These are phyloP conservation scores for Pisolithus microcarpus DNA, from an alignment of 768 basidiomycete species.

Conservation along the genomic window DNA sequence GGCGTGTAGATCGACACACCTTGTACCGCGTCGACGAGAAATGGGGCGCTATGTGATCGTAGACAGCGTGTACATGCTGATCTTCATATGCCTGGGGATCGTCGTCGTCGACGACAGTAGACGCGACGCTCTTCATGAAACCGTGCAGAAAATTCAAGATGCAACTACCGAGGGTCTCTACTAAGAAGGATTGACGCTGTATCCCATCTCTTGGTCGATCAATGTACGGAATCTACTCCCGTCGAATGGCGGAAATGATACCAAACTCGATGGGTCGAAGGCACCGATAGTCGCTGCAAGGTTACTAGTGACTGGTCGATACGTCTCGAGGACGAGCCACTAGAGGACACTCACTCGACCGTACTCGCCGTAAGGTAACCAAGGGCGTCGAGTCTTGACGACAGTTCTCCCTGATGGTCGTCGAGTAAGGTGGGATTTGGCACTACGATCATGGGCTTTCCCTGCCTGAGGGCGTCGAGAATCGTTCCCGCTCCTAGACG, in stretches of 20 bases:
- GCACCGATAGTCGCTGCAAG: constrained; percentile 48
- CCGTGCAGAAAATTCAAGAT: neutral
- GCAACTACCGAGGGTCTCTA: constrained; percentile 2
- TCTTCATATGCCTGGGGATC: constrained; percentile 60
- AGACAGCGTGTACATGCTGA: constrained; percentile 72
- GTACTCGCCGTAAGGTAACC: constrained; percentile 53
- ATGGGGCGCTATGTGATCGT: constrained; percentile 79
- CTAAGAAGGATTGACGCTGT: constrained; percentile 27
- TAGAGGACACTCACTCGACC: constrained; percentile 42
- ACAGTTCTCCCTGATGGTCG: constrained; percentile 90
- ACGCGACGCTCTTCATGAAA: constrained; percentile 29
- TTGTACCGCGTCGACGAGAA: constrained; percentile 90
- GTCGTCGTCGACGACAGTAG: constrained; percentile 37
- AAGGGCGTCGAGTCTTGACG: constrained; percentile 52
- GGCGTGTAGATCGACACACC: constrained; percentile 30
- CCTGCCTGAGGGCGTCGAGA: constrained; percentile 71
- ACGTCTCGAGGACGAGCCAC: neutral
- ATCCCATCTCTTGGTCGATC: constrained; percentile 78
- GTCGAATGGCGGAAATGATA: constrained; percentile 64
- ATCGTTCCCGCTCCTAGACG: constrained; percentile 86
- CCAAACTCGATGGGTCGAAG: constrained; percentile 39
- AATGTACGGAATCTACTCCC: constrained; percentile 57
- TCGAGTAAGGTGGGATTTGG: constrained; percentile 86
- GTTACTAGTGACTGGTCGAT: constrained; percentile 31
- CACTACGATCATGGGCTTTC: constrained; percentile 76